Percentiles rank a stretch among this genome's conserved stretches.
Evolutionary conservation across 352 stramenopile species (phyloP).

Genomic region (Phytophthora cactorum): DNA sequence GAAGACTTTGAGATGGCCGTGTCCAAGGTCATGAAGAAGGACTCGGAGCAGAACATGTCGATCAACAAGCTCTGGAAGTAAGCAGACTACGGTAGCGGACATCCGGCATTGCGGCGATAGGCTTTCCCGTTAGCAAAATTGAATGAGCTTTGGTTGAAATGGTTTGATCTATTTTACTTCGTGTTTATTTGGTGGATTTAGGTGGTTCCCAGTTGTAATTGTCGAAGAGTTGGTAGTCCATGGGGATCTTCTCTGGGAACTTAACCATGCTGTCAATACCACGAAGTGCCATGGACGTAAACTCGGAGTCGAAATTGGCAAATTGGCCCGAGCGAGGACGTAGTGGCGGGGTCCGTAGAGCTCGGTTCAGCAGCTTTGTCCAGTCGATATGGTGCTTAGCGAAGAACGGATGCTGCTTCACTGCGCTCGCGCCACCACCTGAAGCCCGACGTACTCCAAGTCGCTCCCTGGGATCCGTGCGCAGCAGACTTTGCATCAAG

Average conservation of each 20-base stretch:
- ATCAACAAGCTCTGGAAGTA: constrained; percentile 99
- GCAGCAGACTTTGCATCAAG: constrained; percentile 61
- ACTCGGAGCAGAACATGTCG: constrained; percentile 97
- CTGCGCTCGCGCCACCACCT: constrained; percentile 40
- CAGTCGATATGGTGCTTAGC: constrained; percentile 69
- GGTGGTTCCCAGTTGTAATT: constrained; percentile 86
- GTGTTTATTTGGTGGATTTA: constrained; percentile 33
- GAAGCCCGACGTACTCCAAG: constrained; percentile 50
- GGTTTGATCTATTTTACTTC: constrained; percentile 13
- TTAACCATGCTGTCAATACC: constrained; percentile 77
- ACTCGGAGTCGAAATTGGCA: constrained; percentile 88
- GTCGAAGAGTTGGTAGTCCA: constrained; percentile 87
- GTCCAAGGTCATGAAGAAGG: constrained; percentile 99
- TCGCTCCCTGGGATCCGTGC: constrained; percentile 57
- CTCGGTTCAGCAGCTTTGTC: constrained; percentile 50
- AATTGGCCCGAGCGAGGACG: constrained; percentile 72
- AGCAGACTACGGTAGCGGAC: constrained; percentile 13
- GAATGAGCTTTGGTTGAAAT: constrained; percentile 32
- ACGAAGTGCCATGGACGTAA: constrained; percentile 82
- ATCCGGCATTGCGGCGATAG: constrained; percentile 12
- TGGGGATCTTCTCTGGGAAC: constrained; percentile 77
- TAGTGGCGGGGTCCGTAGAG: constrained; percentile 56
- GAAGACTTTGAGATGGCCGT: constrained; percentile 99
- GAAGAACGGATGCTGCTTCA: constrained; percentile 79
- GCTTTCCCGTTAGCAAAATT: constrained; percentile 29